phyloP scores from a whole-genome alignment of 257 asterid species.

The Lithospermum erythrorhizon region DNA sequence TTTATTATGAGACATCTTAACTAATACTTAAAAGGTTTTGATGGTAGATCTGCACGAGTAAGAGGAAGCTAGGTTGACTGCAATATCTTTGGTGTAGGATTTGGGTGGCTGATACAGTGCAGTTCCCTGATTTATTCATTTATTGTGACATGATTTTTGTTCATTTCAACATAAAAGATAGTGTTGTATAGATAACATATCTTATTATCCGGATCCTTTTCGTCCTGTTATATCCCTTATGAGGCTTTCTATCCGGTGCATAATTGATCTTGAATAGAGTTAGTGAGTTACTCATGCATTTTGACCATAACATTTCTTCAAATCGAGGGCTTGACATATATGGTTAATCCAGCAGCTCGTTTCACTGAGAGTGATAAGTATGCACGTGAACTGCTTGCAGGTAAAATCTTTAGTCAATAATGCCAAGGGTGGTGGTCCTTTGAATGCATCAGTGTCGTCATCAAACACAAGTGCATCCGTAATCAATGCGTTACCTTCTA shows the following conservation, averaged over 20 bases:
- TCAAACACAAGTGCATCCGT: constrained; percentile 47
- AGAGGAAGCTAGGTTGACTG: too few species aligned
- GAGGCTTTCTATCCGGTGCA: neutral
- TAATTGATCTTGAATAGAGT: too few species aligned
- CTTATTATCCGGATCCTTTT: neutral
- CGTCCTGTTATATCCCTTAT: neutral
- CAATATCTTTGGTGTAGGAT: too few species aligned
- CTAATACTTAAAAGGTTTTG: too few species aligned
- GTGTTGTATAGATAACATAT: neutral
- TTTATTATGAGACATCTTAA: too few species aligned
- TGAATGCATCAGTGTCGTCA: constrained; percentile 55
- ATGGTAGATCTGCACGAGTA: too few species aligned
- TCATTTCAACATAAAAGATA: neutral
- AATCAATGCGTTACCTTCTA: constrained; percentile 78
- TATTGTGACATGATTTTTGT: too few species aligned
- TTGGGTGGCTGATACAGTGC: too few species aligned
- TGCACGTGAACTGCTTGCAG: constrained; percentile 26
- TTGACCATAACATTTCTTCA: neutral
- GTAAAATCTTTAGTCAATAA: constrained; percentile 79
- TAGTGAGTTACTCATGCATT: neutral
- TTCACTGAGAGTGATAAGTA: neutral
- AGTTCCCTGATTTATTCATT: too few species aligned
- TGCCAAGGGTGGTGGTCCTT: constrained; percentile 71
- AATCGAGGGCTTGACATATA: neutral
- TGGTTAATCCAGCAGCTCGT: neutral